phyloP scores from a whole-genome alignment of 768 basidiomycete species.

The Kwoniella botswanensis region DNA sequence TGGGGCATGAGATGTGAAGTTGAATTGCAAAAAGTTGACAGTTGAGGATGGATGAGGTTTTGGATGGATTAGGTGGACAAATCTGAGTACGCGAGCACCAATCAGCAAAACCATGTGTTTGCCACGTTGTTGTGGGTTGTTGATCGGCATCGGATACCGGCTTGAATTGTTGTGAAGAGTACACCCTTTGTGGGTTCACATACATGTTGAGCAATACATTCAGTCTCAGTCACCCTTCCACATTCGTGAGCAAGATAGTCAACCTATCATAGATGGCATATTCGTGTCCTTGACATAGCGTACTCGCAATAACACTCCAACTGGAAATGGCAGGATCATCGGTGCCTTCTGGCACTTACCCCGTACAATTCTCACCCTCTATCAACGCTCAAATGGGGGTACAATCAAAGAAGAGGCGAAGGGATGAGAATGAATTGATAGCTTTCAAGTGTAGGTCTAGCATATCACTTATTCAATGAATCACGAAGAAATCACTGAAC shows the following conservation, averaged over 20 bases:
- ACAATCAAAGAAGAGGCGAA: slow-evolving; percentile 17
- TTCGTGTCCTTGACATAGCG: neutral
- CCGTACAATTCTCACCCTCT: slow-evolving; percentile 14
- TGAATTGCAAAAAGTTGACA: neutral
- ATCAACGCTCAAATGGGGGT: neutral
- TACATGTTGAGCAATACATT: too few species aligned
- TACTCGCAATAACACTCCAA: neutral
- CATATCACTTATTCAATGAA: neutral
- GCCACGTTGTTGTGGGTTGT: neutral
- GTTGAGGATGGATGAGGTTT: neutral
- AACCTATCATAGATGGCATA: too few species aligned
- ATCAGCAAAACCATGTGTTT: neutral
- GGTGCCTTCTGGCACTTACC: slow-evolving; percentile 22
- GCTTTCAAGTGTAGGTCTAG: slow-evolving; percentile 39
- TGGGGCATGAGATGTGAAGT: neutral
- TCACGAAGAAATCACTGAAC: neutral
- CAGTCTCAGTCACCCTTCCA: too few species aligned
- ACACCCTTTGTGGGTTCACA: too few species aligned
- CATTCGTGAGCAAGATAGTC: too few species aligned
- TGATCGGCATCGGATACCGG: too few species aligned
- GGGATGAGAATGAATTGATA: slow-evolving; percentile 26
- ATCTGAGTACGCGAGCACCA: neutral
- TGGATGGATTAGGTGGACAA: neutral
- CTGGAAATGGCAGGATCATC: slow-evolving; percentile 11
- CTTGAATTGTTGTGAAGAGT: too few species aligned